Conservation (phyloP, 805 yeast genomes). For the Candida vaughaniae region DNA sequence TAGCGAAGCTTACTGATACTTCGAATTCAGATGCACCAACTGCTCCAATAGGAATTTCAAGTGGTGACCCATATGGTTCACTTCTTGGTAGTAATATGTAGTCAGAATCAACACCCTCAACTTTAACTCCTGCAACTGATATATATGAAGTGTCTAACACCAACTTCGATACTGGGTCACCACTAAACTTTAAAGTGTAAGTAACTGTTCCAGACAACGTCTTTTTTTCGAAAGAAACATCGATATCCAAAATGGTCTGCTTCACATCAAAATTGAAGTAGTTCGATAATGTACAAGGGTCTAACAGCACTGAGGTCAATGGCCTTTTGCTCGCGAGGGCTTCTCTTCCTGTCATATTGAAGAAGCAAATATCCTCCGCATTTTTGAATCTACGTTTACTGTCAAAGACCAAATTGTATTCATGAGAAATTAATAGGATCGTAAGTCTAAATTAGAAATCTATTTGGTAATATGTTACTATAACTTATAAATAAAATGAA, state of each 20-base stretch:
- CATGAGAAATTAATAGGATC: too few species aligned
- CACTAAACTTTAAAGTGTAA: slow-evolving; percentile 16
- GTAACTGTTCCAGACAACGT: slow-evolving; percentile 22
- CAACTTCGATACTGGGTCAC: slow-evolving; percentile 2
- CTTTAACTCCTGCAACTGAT: slow-evolving; percentile 16
- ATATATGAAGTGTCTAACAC: slow-evolving; percentile 29
- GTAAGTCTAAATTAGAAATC: too few species aligned
- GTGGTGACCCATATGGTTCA: slow-evolving; percentile 26
- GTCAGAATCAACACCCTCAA: slow-evolving; percentile 17
- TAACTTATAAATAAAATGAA: too few species aligned
- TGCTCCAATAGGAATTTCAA: slow-evolving; percentile 16
- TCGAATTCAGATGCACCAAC: slow-evolving; percentile 4
- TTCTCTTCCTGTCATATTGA: slow-evolving; percentile 13
- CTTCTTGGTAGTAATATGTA: slow-evolving; percentile 10
- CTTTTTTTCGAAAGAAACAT: slow-evolving; percentile 24
- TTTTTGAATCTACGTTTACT: too few species aligned
- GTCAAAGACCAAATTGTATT: too few species aligned
- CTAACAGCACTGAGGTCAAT: slow-evolving; percentile 14
- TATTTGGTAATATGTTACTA: too few species aligned
- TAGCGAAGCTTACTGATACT: slow-evolving; percentile 20
- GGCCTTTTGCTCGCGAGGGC: slow-evolving; percentile 11
- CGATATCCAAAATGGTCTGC: slow-evolving; percentile 20
- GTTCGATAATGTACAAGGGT: slow-evolving; percentile 30
- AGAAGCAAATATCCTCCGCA: too few species aligned
- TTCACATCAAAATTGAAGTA: slow-evolving; percentile 22